Percentiles rank a stretch among this genome's conserved stretches.
Evolutionary conservation across 164 flowering plant genomes (phyloP).

Genomic region (Chimonanthus salicifolius): DNA sequence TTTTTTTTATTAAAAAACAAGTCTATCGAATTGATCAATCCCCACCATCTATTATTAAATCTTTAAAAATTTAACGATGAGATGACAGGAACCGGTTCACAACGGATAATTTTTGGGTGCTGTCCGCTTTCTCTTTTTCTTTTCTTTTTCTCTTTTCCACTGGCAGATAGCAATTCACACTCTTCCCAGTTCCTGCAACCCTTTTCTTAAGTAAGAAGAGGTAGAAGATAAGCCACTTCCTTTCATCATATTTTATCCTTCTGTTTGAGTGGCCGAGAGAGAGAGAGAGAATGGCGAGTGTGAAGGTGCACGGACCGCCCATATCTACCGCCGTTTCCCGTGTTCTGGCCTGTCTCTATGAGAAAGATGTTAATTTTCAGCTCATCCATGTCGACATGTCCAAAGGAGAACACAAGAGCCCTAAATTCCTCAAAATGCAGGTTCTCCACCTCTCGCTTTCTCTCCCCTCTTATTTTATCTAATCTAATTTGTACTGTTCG

Average conservation of each 20-base stretch:
- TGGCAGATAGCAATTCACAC: too few relatives aligned
- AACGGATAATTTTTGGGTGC: too few relatives aligned
- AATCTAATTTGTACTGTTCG: background rate
- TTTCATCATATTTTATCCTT: background rate
- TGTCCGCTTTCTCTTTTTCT: too few relatives aligned
- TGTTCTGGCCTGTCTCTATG: conserved; percentile 61
- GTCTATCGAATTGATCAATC: too few relatives aligned
- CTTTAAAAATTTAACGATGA: too few relatives aligned
- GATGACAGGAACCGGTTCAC: too few relatives aligned
- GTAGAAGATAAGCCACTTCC: background rate
- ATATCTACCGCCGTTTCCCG: conserved; percentile 75
- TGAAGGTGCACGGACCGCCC: conserved; percentile 82
- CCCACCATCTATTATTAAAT: too few relatives aligned
- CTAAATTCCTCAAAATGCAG: conserved; percentile 72
- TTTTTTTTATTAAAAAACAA: too few relatives aligned
- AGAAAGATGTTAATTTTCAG: conserved; percentile 62
- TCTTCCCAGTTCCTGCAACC: too few relatives aligned
- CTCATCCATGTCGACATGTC: conserved; percentile 61
- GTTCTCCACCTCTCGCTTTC: conserved; percentile 20
- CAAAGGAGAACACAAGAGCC: conserved; percentile 77
- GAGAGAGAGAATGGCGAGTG: conserved; percentile 34
- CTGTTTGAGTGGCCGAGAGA: background rate
- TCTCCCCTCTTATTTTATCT: background rate
- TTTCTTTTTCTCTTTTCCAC: too few relatives aligned
- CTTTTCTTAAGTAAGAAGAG: too few relatives aligned